These are phyloP conservation scores for Acer saccharum DNA, from an alignment of 345 rosid genomes.

Conservation along the genomic window DNA sequence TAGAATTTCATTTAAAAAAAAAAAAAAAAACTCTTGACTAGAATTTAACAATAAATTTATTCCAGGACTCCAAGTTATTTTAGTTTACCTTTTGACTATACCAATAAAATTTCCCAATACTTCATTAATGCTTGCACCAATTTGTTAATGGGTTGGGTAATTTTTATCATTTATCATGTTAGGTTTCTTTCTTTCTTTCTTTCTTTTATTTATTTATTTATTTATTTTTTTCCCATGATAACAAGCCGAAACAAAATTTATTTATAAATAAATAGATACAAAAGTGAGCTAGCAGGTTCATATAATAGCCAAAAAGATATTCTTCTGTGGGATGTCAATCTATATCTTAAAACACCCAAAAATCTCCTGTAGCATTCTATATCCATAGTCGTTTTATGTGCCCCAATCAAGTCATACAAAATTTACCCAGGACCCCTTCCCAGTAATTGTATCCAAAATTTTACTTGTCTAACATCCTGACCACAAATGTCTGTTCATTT, in stretches of 20 bases:
- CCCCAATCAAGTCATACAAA: too few relatives aligned
- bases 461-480: neutral
- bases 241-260: neutral
- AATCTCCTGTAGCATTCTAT: neutral
- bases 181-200: neutral
- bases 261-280: neutral
- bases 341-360: neutral
- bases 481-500: neutral
- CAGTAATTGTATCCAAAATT: neutral
- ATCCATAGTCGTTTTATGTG: too few relatives aligned
- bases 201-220: neutral
- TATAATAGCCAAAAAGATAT: too few relatives aligned
- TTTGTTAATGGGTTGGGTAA: neutral
- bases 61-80: neutral
- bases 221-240: neutral
- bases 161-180: neutral
- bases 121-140: neutral
- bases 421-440: too few relatives aligned
- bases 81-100: neutral
- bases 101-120: neutral
- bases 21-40: neutral
- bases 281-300: neutral
- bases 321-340: too few relatives aligned
- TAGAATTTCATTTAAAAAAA: too few relatives aligned
- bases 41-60: neutral